These are phyloP conservation scores for Forsythia viridissima DNA, from an alignment of 257 asterid species.

Conservation along the genomic window DNA sequence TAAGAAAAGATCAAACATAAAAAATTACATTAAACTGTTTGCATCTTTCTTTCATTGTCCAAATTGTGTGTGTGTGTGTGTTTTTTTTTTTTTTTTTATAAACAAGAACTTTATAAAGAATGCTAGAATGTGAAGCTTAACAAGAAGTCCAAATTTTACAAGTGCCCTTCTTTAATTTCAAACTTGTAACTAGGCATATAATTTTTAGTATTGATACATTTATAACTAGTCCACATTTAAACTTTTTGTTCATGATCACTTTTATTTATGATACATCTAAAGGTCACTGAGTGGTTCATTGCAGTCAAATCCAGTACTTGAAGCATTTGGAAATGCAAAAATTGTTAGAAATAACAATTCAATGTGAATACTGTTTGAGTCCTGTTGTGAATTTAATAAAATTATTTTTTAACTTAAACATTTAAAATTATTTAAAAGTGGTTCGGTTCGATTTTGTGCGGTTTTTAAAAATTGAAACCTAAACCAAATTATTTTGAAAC, in stretches of 20 bases:
- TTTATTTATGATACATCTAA: constrained; percentile 18
- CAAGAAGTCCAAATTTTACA: neutral
- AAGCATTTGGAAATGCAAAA: constrained; percentile 99
- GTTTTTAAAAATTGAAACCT: too few relatives aligned
- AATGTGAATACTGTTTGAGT: constrained; percentile 46
- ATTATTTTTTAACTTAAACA: too few relatives aligned
- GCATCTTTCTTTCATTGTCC: neutral
- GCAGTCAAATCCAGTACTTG: constrained; percentile 99
- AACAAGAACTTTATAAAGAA: neutral
- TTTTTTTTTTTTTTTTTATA: neutral
- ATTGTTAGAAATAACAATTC: constrained; percentile 97
- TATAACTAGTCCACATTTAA: too few relatives aligned
- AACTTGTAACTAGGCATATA: neutral
- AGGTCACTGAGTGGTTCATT: constrained; percentile 28
- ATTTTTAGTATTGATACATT: neutral
- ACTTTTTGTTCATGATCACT: constrained; percentile 8
- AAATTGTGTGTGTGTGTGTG: neutral
- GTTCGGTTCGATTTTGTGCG: too few relatives aligned
- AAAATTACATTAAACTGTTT: constrained; percentile 5
- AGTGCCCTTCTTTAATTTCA: neutral
- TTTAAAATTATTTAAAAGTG: too few relatives aligned
- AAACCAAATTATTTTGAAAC: too few relatives aligned
- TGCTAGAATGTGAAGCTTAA: neutral
- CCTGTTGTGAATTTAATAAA: neutral
- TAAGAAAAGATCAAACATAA: neutral